Base-by-base conservation (phyloP, 345 rosid genomes). In the Salix koriyanagi region DNA sequence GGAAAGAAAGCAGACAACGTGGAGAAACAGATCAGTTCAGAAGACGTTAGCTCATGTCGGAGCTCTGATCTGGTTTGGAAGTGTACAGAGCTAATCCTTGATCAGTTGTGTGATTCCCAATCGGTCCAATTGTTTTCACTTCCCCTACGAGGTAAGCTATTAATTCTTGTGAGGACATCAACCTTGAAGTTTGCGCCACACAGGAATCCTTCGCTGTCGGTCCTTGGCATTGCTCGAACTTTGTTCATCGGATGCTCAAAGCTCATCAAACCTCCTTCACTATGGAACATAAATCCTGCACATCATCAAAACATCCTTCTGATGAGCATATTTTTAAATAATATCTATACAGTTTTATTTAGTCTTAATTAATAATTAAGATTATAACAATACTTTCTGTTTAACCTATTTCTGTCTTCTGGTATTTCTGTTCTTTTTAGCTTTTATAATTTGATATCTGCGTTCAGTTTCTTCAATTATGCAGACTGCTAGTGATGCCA, bases 191-290 rank as follows among this genome's bases (percentile, higher is more conserved):
- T 78, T 2, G 86, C 84, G 15, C 85, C 89, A n/a, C 86, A 73
- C 9, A 82, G 60, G 28, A 76, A 58, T 16, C 89, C 85, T 69
- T 80, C 83, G 6, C 84, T 84, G 19, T 85, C 89, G 54, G 77
- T 79, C 12, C 79, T 79, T 9, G 80, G 70, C 79, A 86, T 74
- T 30, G 87, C 86, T 69, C 81, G 79, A 16, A 86, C 83, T 76
- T 85, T 86, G 77, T 86, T 50, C 75, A 88, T 80, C 14, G 89
- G 88, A 80, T 86, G 88, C 74, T 79, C 88, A 69, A 85, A 84
- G 85, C 89, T 88, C 81, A 74, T 79, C 25, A 88, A 78, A 4
- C 89, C 86, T 12, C 85, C 85, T 6, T 76, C 80, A 54, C 84
- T 81, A 30, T 81, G 81, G 76, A 82, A 82, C 74, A 77, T 66